These are phyloP conservation scores for Spencermartinsiella ligniputridi DNA, from an alignment of 1,139 yeast genomes.

Conservation along the genomic window DNA sequence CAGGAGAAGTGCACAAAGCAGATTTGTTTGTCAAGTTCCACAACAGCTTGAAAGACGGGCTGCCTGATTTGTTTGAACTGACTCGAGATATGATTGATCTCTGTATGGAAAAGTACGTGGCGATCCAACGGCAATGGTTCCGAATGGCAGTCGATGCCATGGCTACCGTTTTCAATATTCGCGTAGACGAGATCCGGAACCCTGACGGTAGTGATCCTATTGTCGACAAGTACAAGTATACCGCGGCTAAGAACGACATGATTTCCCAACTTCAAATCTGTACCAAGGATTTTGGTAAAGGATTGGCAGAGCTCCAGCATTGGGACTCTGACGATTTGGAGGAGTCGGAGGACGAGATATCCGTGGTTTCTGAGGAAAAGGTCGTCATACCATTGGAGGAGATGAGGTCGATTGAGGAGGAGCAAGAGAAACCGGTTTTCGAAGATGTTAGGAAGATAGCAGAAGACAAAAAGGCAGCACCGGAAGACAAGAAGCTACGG, in stretches of 20 bases:
- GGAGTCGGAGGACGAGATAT: not conserved
- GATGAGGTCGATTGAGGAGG: no score
- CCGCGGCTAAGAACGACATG: not conserved
- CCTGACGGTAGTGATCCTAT: constrained; percentile 25
- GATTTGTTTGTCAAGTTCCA: constrained; percentile 26
- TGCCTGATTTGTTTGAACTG: constrained; percentile 25
- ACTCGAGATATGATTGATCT: constrained; percentile 24
- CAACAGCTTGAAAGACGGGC: constrained; percentile 26
- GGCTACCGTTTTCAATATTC: constrained; percentile 22
- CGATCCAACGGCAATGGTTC: constrained; percentile 28
- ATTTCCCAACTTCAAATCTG: not conserved
- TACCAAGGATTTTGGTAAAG: not conserved
- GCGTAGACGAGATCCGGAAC: constrained; percentile 16
- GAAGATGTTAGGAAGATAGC: constrained; percentile 1
- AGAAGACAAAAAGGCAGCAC: not conserved
- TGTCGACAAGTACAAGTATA: constrained; percentile 15
- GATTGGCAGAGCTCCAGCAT: not conserved
- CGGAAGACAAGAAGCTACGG: constrained; percentile 5
- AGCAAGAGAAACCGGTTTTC: constrained; percentile 3
- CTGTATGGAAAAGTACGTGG: constrained; percentile 22
- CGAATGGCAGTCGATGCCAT: constrained; percentile 26
- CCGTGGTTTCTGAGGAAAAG: not conserved
- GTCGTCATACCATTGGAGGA: not conserved
- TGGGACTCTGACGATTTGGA: not conserved
- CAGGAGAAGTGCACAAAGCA: constrained; percentile 15